Base-by-base conservation (phyloP, 1,284 basidiomycete genomes). In the Fomes fomentarius region DNA sequence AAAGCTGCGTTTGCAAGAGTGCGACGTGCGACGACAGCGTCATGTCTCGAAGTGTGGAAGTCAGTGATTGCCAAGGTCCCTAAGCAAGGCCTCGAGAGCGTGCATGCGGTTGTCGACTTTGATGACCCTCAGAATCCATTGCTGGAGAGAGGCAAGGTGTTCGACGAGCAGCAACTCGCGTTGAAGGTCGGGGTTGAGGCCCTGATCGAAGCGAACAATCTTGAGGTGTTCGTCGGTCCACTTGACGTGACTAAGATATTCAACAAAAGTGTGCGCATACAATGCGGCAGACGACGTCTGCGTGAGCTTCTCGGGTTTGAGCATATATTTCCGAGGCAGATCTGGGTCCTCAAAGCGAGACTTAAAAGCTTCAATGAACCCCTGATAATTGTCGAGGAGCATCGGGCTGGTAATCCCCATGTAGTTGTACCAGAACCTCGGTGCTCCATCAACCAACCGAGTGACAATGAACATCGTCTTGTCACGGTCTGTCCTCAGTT, bases 291-390 rank as follows among this genome's bases (percentile, higher is more conserved):
- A 67, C 1, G 64, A 58, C 8, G 64, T 69, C 43, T 74, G 71
- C 0, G 44, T 47, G 17, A 74, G 63, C 1, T 49, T 26, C 8
- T 67, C 47, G 19, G 55, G 26, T 17, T 50, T 33, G 38, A 11
- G 2, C 1, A 53, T n/a, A 26, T 38, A 47, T 10, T 47, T 52
- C 9, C 25, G 21, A 8, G 22, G 42, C 25, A 53, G 30, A 25
- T 44, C 49, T 21, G 49, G n/a, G 10, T 44, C 33, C 37, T 54
- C 26, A 42, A 52, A 50, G n/a, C 26, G 38, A 34, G 30, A n/a
- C 19, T 69, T 59, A 11, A 67, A 60, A 30, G 68, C 65, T 9
- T 60, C 57, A 24, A 72, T 69, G 21, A 69, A 66, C 5, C 51
- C 60, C 30, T 50, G 47, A 43, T 71, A 72, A 10, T 63, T 51